Evolutionary conservation across 1,139 yeast genomes (phyloP).

Genomic region (Candida frijolesensis): DNA sequence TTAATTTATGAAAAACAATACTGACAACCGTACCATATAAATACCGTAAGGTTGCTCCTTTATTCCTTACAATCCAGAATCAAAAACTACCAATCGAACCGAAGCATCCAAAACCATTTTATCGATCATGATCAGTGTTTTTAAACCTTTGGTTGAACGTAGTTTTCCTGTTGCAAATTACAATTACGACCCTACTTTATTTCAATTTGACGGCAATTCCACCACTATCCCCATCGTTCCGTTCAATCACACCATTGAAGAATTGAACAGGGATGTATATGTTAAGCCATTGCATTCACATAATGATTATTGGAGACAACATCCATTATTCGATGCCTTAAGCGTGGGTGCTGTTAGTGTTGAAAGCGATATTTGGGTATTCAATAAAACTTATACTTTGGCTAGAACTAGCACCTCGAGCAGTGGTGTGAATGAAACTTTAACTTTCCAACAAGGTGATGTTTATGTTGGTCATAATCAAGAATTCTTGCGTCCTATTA

Average conservation of each 20-base stretch:
- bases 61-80: not conserved
- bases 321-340: conserved; percentile 66
- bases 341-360: conserved; percentile 60
- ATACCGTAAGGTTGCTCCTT: not conserved
- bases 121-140: conserved; percentile 16
- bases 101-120: no score
- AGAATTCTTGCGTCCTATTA: conserved; percentile 42
- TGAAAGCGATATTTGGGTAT: conserved; percentile 74
- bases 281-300: conserved; percentile 66
- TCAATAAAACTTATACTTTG: conserved; percentile 30
- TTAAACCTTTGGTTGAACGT: conserved; percentile 11
- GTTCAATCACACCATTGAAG: conserved; percentile 26
- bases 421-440: conserved; percentile 20
- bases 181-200: conserved; percentile 1
- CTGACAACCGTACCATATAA: no score
- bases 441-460: conserved; percentile 30
- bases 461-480: conserved; percentile 72
- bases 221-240: conserved; percentile 14
- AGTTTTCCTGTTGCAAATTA: conserved; percentile 4
- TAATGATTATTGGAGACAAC: conserved; percentile 71
- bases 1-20: no score
- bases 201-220: conserved; percentile 13
- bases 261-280: conserved; percentile 51
- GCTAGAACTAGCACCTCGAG: conserved; percentile 26
- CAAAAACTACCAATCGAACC: not conserved